Percentiles rank a stretch among this genome's conserved stretches.
Evolutionary conservation across 2,329 filamentous ascomycete species (phyloP).

Genomic region (Xylariaceae sp.): DNA sequence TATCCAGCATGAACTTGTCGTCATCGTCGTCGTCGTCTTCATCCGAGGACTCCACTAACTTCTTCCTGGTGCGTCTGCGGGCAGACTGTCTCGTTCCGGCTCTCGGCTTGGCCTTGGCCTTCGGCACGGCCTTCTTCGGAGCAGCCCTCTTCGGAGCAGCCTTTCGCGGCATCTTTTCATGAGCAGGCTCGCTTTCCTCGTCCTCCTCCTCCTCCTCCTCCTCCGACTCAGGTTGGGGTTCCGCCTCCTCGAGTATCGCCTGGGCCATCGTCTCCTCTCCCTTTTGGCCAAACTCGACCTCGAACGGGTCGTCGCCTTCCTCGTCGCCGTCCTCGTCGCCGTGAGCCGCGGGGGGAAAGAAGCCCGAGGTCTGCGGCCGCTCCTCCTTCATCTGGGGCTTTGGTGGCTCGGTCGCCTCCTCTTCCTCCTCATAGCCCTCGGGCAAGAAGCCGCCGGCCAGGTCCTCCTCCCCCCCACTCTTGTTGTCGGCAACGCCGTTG

Average conservation of each 20-base stretch:
- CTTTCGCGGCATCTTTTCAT: conserved; percentile 3
- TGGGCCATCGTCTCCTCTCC: conserved; percentile 3
- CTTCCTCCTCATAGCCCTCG: conserved; percentile 20
- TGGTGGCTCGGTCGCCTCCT: conserved; percentile 6
- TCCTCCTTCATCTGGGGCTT: conserved; percentile 4
- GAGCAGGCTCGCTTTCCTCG: background rate
- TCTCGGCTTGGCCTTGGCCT: conserved; percentile 16
- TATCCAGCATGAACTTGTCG: conserved; percentile 12
- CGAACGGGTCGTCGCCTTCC: conserved; percentile 19
- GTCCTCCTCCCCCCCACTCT: conserved; percentile 35
- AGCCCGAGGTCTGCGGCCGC: conserved; percentile 16
- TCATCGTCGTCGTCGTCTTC: conserved; percentile 17
- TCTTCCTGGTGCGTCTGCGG: conserved; percentile 18
- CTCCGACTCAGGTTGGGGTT: conserved; percentile 9
- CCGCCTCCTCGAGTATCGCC: conserved; percentile 2
- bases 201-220: background rate
- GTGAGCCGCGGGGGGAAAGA: conserved; percentile 12
- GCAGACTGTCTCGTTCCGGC: conserved; percentile 13
- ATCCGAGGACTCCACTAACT: conserved; percentile 13
- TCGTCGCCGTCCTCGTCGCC: conserved; percentile 16
- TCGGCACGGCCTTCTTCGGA: conserved; percentile 13
- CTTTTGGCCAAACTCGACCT: conserved; percentile 21
- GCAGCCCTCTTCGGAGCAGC: conserved; percentile 9
- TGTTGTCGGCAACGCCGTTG: background rate
- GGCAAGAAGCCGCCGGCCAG: conserved; percentile 55